Percentiles rank a stretch among this genome's conserved stretches.
Conservation (phyloP, 1,284 basidiomycete genomes). For the Ustilago esculenta region DNA sequence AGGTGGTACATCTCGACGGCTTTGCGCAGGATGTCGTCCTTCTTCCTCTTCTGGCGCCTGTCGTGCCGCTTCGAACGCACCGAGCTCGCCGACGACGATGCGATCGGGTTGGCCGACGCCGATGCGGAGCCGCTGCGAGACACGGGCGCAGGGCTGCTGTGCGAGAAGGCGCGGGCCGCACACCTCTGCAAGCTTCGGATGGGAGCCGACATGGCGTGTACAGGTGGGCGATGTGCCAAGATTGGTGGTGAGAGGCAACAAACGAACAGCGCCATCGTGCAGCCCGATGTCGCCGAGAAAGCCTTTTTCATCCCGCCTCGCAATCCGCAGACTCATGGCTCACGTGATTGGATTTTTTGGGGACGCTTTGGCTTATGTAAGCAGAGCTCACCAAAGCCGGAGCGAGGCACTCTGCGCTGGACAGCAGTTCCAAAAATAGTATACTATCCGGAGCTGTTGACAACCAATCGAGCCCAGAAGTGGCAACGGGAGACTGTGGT, state of each 20-base stretch:
- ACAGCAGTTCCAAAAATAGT: too few relatives aligned
- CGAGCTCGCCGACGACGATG: conserved; percentile 20
- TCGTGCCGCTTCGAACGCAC: conserved; percentile 17
- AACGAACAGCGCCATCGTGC: background rate
- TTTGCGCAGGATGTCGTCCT: conserved; percentile 53
- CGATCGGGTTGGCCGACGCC: conserved; percentile 28
- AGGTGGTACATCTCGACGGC: conserved; percentile 65
- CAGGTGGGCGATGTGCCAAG: background rate
- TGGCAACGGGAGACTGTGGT: too few relatives aligned
- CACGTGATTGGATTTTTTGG: conserved; percentile 1
- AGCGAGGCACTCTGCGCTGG: too few relatives aligned
- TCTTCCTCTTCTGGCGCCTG: conserved; percentile 27
- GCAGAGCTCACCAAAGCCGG: background rate
- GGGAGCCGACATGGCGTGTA: conserved; percentile 42
- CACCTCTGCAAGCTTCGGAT: conserved; percentile 37
- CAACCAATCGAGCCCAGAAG: too few relatives aligned
- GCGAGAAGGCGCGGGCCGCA: conserved; percentile 27
- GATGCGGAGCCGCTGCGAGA: conserved; percentile 16
- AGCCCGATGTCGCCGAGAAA: too few relatives aligned
- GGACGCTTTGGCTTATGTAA: conserved; percentile 14
- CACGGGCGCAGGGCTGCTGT: conserved; percentile 13
- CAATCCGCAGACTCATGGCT: too few relatives aligned
- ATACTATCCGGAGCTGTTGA: too few relatives aligned
- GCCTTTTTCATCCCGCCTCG: too few relatives aligned
- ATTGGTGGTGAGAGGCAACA: background rate